Conservation (phyloP, 2,329 filamentous ascomycete genomes). For the Ophiobolus disseminans region DNA sequence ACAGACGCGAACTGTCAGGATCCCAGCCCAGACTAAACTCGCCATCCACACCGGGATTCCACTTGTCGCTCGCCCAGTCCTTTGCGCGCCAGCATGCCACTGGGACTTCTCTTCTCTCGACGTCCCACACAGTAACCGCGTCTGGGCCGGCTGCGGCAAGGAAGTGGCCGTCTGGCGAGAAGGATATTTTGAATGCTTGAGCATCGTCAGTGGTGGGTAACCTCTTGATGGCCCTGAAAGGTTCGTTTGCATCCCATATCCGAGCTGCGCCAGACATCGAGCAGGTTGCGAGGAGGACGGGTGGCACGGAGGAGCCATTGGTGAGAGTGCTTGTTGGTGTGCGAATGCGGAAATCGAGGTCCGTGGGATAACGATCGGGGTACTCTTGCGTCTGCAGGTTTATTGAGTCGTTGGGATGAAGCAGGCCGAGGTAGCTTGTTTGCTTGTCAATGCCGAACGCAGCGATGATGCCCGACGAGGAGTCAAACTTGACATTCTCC, state of each 20-base stretch:
- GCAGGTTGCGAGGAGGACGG: slow-evolving; percentile 49
- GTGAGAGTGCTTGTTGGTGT: slow-evolving; percentile 19
- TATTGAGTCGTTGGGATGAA: slow-evolving; percentile 42
- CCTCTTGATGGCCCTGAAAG: slow-evolving; percentile 40
- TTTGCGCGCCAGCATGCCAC: slow-evolving; percentile 46
- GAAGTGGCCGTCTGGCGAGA: slow-evolving; percentile 52
- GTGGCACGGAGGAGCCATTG: slow-evolving; percentile 28
- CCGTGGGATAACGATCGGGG: slow-evolving; percentile 47
- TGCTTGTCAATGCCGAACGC: slow-evolving; percentile 38
- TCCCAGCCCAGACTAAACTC: slow-evolving; percentile 50
- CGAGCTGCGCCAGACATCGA: slow-evolving; percentile 50
- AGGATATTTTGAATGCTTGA: slow-evolving; percentile 52
- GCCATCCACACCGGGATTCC: slow-evolving; percentile 42
- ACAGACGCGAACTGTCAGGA: slow-evolving; percentile 47
- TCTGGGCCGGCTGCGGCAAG: slow-evolving; percentile 55
- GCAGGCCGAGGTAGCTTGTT: slow-evolving; percentile 43
- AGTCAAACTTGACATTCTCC: slow-evolving; percentile 51
- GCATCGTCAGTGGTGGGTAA: slow-evolving; percentile 40
- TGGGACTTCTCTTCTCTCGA: slow-evolving; percentile 43
- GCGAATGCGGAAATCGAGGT: slow-evolving; percentile 51
- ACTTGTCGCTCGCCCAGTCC: slow-evolving; percentile 33
- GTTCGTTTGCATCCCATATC: slow-evolving; percentile 51
- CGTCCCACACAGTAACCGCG: slow-evolving; percentile 55
- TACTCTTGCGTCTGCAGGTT: slow-evolving; percentile 43
- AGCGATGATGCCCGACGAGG: slow-evolving; percentile 50